Percentiles rank a stretch among this genome's conserved stretches.
These are phyloP conservation scores for Prunella vulgaris DNA, from an alignment of 257 asterid genomes.

Conservation along the genomic window DNA sequence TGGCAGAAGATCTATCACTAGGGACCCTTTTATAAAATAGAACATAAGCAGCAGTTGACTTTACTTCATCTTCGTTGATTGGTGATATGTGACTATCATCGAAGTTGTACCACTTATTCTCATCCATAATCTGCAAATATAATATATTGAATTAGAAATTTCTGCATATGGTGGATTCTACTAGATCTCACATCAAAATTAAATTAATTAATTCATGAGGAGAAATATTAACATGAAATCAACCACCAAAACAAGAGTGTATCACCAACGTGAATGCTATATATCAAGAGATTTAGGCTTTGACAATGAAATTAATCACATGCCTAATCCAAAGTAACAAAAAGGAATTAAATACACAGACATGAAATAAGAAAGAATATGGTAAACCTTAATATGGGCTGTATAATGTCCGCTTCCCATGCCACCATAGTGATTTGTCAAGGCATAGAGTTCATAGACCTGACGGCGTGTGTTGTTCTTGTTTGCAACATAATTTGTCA, in stretches of 20 bases:
- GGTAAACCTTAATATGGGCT: slow-evolving; percentile 81
- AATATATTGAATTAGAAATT: not conserved
- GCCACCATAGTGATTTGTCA: slow-evolving; percentile 93
- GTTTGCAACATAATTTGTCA: slow-evolving; percentile 92
- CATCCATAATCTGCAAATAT: slow-evolving; percentile 75
- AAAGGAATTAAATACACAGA: not conserved
- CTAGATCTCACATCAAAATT: slow-evolving; percentile 5
- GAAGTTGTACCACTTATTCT: slow-evolving; percentile 92
- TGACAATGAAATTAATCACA: not conserved
- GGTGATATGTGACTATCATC: slow-evolving; percentile 87
- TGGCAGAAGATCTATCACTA: slow-evolving; percentile 48
- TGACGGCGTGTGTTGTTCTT: slow-evolving; percentile 78
- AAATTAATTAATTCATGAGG: not conserved
- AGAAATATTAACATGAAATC: not conserved
- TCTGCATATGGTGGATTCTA: not conserved
- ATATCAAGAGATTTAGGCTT: not conserved
- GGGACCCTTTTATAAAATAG: slow-evolving; percentile 82
- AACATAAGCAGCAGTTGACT: slow-evolving; percentile 92
- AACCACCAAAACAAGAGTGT: not conserved
- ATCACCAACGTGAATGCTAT: not conserved
- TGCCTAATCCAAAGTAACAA: not conserved
- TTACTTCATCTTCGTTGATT: slow-evolving; percentile 88
- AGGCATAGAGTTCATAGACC: slow-evolving; percentile 91
- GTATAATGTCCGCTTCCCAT: slow-evolving; percentile 99
- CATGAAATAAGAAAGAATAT: not conserved